These are phyloP conservation scores for Eucalyptus sideroxylon DNA, from an alignment of 345 rosid species.

Conservation along the genomic window DNA sequence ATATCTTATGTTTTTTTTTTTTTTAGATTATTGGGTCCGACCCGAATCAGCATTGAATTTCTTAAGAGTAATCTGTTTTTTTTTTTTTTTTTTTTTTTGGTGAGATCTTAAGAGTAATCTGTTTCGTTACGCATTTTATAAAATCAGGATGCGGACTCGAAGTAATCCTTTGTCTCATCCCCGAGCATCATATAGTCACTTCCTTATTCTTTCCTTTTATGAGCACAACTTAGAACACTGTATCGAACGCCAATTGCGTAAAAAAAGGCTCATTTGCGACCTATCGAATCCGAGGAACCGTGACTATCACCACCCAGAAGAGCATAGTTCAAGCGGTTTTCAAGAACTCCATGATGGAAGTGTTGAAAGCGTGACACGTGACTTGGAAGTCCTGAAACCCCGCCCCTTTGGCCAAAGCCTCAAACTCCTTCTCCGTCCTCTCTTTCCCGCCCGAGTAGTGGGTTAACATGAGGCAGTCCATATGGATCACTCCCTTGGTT, in stretches of 20 bases:
- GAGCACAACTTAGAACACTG: too few relatives aligned
- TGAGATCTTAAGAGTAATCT: too few relatives aligned
- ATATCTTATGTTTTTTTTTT: too few relatives aligned
- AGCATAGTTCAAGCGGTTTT: conserved; percentile 19
- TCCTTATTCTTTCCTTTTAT: neutral
- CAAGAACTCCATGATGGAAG: conserved; percentile 56
- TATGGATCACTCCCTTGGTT: conserved; percentile 48
- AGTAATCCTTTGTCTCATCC: neutral
- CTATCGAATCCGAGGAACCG: neutral
- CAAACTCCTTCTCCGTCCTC: conserved; percentile 69
- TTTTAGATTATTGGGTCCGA: too few relatives aligned
- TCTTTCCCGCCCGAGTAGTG: conserved; percentile 89
- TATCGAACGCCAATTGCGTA: neutral
- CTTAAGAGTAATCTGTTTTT: too few relatives aligned
- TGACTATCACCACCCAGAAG: neutral
- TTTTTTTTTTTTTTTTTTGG: too few relatives aligned
- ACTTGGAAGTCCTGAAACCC: conserved; percentile 71
- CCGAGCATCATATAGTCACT: neutral
- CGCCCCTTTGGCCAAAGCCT: conserved; percentile 57
- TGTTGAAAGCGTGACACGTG: conserved; percentile 39
- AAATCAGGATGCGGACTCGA: too few relatives aligned
- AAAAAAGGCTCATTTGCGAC: neutral
- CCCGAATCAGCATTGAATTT: too few relatives aligned
- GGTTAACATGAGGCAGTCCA: conserved; percentile 79
- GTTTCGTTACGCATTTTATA: too few relatives aligned